Evolutionary conservation across 192 early-diverging fungal species (phyloP).

Genomic region (Chytriomyces sp.): DNA sequence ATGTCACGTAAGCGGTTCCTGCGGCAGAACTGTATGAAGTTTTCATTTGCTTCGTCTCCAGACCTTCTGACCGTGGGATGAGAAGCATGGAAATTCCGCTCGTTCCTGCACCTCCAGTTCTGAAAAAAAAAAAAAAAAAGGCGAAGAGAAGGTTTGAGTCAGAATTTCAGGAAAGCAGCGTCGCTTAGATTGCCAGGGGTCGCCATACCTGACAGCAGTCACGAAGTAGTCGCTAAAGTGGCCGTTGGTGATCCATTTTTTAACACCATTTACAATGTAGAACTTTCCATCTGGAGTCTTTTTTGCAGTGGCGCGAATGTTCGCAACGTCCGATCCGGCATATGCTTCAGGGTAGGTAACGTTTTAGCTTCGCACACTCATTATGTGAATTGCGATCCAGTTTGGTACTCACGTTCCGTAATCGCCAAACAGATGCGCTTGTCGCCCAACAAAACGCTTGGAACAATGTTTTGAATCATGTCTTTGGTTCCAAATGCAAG

Average conservation of each 20-base stretch:
- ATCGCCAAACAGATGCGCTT: slow-evolving; percentile 63
- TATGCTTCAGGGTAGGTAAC: slow-evolving; percentile 9
- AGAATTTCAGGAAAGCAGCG: neutral
- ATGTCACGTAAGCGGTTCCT: slow-evolving; percentile 66
- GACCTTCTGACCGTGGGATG: slow-evolving; percentile 55
- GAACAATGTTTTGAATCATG: slow-evolving; percentile 50
- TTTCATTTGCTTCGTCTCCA: slow-evolving; percentile 69
- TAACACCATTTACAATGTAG: slow-evolving; percentile 63
- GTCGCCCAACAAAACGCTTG: slow-evolving; percentile 48
- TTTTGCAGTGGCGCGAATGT: slow-evolving; percentile 47
- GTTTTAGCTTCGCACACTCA: too few relatives aligned
- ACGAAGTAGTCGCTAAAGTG: slow-evolving; percentile 54
- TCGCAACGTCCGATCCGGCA: slow-evolving; percentile 42
- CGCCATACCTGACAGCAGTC: slow-evolving; percentile 35
- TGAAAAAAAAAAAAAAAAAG: slow-evolving; percentile 18
- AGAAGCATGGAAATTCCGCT: slow-evolving; percentile 72
- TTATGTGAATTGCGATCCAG: too few relatives aligned
- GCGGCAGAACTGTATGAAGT: slow-evolving; percentile 69
- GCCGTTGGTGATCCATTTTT: slow-evolving; percentile 62
- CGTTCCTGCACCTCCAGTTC: slow-evolving; percentile 48
- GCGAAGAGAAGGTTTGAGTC: too few relatives aligned
- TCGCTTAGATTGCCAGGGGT: neutral
- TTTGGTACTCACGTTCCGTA: slow-evolving; percentile 42
- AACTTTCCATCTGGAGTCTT: slow-evolving; percentile 53
- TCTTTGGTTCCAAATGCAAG: slow-evolving; percentile 46